Base-by-base conservation (phyloP, 2,329 filamentous ascomycete species). In the Diaporthe australafricana region DNA sequence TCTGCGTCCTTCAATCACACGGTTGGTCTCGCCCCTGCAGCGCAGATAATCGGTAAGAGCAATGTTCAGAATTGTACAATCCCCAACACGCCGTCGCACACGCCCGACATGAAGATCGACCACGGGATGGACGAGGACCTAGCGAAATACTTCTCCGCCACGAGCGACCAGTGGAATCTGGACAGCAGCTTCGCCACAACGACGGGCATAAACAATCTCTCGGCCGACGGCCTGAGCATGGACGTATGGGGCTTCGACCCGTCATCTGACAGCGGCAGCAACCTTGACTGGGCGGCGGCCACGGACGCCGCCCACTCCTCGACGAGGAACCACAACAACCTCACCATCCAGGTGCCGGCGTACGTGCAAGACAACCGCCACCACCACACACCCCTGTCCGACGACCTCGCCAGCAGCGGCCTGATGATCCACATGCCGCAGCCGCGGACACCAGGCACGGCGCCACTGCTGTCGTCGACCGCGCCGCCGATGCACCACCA, bases 381-480 rank as follows among this genome's bases (percentile, higher is more conserved):
- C 45, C 45, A 65, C 40, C 42, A 40, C 6, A 35, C 68, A 35
- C 50, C 62, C 32, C 45, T 67, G n/a, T 32, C 45, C 55, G 67
- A 74, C 9, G 80, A 80, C 42, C 72, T 84, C 68, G 77, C 80
- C 55, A 68, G 67, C 48, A 57, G 74, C 22, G 85, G 85, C 1
- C 84, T 89, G 71, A 86, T 87, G 84, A 87, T 89, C 71, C 85
- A 88, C 75, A 87, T 88, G 86, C 86, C 86, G 22, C 86, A 87
- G 72, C 83, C 85, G 5, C 84, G 80, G 0, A 73, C 77, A 6
- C 78, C 81, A 0, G 79, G 80, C 35, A 79, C 83, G 7, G 78
- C 82, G 9, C 70, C 72, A 17, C 78, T 84, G 30, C 78, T 84
- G 68, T 83, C 74, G 70, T 77, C 68, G 72, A 81, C 74, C 79